Base-by-base conservation (phyloP, 306 rosid genomes). In the Castanea crenata region DNA sequence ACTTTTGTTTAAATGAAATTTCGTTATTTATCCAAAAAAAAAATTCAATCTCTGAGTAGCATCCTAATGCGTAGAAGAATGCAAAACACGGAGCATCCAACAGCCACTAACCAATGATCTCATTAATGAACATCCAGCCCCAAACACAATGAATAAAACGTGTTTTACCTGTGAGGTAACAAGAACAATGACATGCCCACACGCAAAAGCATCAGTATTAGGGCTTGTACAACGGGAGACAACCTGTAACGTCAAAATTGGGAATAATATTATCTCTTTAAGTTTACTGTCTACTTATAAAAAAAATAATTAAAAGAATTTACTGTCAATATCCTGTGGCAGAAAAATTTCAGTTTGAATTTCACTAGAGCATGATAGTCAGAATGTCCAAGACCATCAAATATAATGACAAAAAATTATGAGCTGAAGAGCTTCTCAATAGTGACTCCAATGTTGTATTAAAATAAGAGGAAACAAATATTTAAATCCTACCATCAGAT, bases 131-230 rank as follows among this genome's bases (percentile, higher is more conserved):
- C 20, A 32, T 64, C 20, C 46, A 64, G 52, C 61, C 57, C 44
- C 13, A 57, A 51, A 58, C 61, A 56, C 55, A 44, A 68, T 65
- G 73, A 70, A 73, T 79, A 49, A 74, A 61, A 74, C 58, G 80
- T 52, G 67, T n/a, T 1, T 80, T 89, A 94, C 99, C 99, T 91
- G 84, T 73, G 95, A 87, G 73, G 92, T 81, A 86, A 92, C 87
- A n/a, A 80, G 90, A 84, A 94, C 95, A 83, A 94, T 83, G 87
- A 91, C 94, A 55, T 86, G 76, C 78, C 88, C 89, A 78, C 85
- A 83, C 51, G 94, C 97, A 87, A 92, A 94, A 77, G 90, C 74
- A 69, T 88, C 88, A 85, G 71, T 83, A 34, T 86, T 88, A 20
- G 88, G 87, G 81, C 65, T 85, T 80, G 57, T 77, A 74, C 86